Base-by-base conservation (phyloP, 495 filamentous ascomycete genomes). In the Xylaria cubensis region DNA sequence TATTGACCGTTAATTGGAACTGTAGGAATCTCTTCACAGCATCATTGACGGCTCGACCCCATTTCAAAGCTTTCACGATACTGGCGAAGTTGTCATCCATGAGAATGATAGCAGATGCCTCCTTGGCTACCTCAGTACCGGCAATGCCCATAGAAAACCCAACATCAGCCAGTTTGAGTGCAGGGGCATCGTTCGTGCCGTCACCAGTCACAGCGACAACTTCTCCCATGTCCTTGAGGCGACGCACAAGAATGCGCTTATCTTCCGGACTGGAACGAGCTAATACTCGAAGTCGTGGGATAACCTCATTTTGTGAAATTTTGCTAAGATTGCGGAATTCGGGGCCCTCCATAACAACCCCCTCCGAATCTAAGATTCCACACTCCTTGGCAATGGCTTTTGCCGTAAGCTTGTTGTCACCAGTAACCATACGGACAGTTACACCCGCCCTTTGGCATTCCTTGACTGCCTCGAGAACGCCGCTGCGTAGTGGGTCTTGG, bases 61-160 rank as follows among this genome's bases (percentile, higher is more conserved):
- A 97, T 80, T 93, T 92, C 75, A 97, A 88, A 1, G 94, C 94
- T 76, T 93, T 96, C 71, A 97, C 91, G 73, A 96, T 97, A 15
- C 92, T 95, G 71, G 77, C 80, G 83, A 97, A 97, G 82, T 97
- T 96, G 78, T 97, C 94, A 77, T 97, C 93, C 85, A 97, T 92
- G 9, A 97, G 88, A 75, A 97, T 95, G 73, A 97, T 97, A 21
- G 92, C 93, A 64, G 93, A 96, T 10, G 94, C 94, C 78, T 97
- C 94, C 83, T 97, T 97, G 36, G 94, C 94, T n/a, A 97, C 94
- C 77, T 96, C 94, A 7, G 94, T 97, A 48, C 94, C 94, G 59
- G 93, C 89, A 73, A 96, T 94, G 59, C 94, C 94, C 94, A 97
- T 97, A 61, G 94, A 95, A 81, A 97, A 97, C 21, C 94, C 94